Conservation (phyloP, 108 stramenopile genomes). For the Nitzschia sp. region DNA sequence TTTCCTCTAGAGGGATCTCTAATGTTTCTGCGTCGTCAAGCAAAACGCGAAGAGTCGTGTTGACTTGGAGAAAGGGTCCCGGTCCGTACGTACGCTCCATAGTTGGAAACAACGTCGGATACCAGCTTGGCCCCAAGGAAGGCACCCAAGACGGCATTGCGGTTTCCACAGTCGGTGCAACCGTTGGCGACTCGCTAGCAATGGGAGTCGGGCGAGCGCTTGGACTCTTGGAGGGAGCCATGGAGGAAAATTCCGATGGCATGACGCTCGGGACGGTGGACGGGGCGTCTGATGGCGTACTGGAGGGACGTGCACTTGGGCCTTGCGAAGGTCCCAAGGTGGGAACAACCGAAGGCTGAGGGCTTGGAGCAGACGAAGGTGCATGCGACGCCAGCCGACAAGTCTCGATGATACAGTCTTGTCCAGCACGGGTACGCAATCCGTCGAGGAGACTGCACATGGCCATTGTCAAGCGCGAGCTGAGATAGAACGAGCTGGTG, state of each 20-base stretch:
- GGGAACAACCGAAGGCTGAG: neutral
- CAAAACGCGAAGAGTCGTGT: neutral
- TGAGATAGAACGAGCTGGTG: neutral
- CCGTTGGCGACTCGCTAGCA: neutral
- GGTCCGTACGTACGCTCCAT: neutral
- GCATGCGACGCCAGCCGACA: neutral
- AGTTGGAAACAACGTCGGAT: neutral
- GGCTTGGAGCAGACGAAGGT: neutral
- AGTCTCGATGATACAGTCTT: neutral
- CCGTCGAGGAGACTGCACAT: constrained; percentile 13
- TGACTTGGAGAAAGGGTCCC: constrained; percentile 2
- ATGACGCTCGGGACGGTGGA: neutral
- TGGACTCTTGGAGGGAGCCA: constrained; percentile 1
- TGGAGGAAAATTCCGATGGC: neutral
- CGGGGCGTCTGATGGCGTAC: neutral
- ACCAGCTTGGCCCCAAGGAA: neutral
- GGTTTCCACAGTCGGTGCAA: neutral
- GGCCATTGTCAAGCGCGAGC: neutral
- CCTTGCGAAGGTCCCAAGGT: neutral
- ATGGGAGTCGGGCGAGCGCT: neutral
- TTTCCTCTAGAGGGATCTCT: neutral
- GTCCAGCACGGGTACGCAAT: neutral
- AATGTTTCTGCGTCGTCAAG: neutral
- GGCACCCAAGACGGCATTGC: neutral
- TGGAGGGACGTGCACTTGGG: constrained; percentile 1